Percentiles rank a stretch among this genome's conserved stretches.
Conservation (phyloP, 805 yeast genomes). For the Torulaspora quercuum region DNA sequence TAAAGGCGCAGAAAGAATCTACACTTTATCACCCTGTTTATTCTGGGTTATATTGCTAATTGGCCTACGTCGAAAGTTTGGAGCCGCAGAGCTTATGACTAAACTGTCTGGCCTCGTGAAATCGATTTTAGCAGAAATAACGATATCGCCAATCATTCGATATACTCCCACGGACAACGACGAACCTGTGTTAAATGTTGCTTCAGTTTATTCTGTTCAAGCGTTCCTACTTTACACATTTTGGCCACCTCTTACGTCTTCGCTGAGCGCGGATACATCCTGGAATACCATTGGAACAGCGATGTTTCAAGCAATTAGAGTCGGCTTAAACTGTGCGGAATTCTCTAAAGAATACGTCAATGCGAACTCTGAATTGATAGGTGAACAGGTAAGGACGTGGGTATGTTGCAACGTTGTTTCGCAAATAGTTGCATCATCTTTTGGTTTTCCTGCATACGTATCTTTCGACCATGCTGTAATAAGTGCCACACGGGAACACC, state of each 20-base stretch:
- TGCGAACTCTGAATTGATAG: constrained; percentile 43
- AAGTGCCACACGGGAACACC: constrained; percentile 41
- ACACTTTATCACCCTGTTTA: constrained; percentile 76
- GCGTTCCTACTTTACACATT: constrained; percentile 83
- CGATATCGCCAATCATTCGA: constrained; percentile 85
- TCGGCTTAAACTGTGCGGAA: constrained; percentile 85
- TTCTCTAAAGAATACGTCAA: constrained; percentile 51
- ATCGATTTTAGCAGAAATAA: constrained; percentile 76
- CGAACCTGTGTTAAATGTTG: constrained; percentile 80
- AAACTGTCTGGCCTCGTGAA: constrained; percentile 67
- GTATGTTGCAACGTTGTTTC: constrained; percentile 86
- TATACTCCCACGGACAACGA: constrained; percentile 75
- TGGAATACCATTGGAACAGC: constrained; percentile 96
- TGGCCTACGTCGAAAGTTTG: constrained; percentile 62
- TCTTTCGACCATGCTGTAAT: constrained; percentile 72
- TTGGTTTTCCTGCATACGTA: constrained; percentile 92
- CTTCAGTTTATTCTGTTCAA: constrained; percentile 91
- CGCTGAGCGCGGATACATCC: constrained; percentile 90
- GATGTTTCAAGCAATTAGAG: constrained; percentile 83
- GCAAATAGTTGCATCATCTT: constrained; percentile 84
- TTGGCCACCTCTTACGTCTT: constrained; percentile 96
- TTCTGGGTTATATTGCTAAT: constrained; percentile 93
- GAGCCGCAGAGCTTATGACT: constrained; percentile 47
- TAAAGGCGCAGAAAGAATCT: constrained; percentile 78
- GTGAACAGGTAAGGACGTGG: constrained; percentile 89